phyloP scores from a whole-genome alignment of 257 asterid species.

The Nicotiana obtusifolia region DNA sequence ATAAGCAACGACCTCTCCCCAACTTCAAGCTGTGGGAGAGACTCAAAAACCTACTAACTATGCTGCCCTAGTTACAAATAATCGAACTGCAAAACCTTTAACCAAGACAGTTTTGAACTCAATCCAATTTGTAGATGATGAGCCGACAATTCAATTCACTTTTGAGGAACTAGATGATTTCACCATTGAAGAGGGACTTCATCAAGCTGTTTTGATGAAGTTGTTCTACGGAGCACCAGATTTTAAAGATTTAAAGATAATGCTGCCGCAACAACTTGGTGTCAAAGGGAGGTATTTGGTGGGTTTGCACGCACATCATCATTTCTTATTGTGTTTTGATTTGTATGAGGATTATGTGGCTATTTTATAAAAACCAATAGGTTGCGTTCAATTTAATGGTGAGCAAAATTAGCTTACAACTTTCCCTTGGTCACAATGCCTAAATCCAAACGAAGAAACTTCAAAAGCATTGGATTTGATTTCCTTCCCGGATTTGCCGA shows the following conservation, averaged over 20 bases:
- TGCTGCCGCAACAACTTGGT: not conserved
- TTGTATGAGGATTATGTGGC: not conserved
- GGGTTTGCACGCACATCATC: not conserved
- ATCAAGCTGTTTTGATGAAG: not conserved
- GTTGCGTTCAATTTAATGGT: not conserved
- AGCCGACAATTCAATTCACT: not conserved
- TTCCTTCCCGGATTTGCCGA: too few relatives aligned
- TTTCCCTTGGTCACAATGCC: not conserved
- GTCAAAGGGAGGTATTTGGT: not conserved
- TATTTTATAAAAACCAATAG: not conserved
- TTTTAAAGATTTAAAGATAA: not conserved
- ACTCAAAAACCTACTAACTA: not conserved
- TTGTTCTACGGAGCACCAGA: not conserved
- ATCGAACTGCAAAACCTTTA: not conserved
- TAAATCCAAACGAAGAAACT: too few relatives aligned
- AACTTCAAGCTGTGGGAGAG: not conserved
- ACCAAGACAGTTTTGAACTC: not conserved
- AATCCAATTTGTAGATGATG: not conserved
- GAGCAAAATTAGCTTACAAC: not conserved
- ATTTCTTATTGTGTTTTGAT: not conserved
- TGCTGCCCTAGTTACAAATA: not conserved
- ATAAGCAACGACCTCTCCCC: not conserved
- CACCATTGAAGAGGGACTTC: not conserved
- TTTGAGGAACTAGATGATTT: not conserved
- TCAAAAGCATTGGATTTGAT: too few relatives aligned